These are phyloP conservation scores for Oryza longistaminata DNA, from an alignment of 176 grass and related monocot genomes.

Conservation along the genomic window DNA sequence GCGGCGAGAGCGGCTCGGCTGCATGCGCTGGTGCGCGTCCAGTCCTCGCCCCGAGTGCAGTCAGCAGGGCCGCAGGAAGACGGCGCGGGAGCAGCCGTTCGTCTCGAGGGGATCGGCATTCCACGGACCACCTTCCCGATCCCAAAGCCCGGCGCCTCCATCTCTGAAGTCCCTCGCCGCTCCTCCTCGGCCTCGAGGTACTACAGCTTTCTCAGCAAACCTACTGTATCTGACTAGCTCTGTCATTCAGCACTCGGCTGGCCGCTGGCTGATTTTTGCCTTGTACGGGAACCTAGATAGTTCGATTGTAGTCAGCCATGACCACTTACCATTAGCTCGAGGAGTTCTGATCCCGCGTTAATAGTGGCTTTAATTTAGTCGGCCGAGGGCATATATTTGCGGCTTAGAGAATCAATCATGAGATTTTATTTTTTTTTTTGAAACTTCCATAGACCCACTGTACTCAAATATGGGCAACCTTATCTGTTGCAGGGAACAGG, in stretches of 20 bases:
- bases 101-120: constrained; percentile 81
- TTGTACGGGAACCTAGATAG: no score
- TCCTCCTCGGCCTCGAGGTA: constrained; percentile 67
- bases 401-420: background rate
- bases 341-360: background rate
- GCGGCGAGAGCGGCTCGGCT: constrained; percentile 14
- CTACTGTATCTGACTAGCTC: background rate
- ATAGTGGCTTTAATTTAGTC: background rate
- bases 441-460: background rate
- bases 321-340: background rate
- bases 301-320: no score
- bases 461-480: background rate
- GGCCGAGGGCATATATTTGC: background rate
- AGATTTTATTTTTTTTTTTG: background rate
- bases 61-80: background rate
- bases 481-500: constrained; percentile 52
- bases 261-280: background rate
- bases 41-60: background rate
- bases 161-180: constrained; percentile 61
- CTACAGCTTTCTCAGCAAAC: constrained; percentile 18
- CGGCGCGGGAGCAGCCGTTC: constrained; percentile 71
- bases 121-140: constrained; percentile 53
- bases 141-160: constrained; percentile 47
- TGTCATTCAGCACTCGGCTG: background rate
- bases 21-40: constrained; percentile 22